Evolutionary conservation across 1,284 basidiomycete species (phyloP), one percentile per base, ranked within the genome.

Genomic region (Fomitopsis betulina): DNA sequence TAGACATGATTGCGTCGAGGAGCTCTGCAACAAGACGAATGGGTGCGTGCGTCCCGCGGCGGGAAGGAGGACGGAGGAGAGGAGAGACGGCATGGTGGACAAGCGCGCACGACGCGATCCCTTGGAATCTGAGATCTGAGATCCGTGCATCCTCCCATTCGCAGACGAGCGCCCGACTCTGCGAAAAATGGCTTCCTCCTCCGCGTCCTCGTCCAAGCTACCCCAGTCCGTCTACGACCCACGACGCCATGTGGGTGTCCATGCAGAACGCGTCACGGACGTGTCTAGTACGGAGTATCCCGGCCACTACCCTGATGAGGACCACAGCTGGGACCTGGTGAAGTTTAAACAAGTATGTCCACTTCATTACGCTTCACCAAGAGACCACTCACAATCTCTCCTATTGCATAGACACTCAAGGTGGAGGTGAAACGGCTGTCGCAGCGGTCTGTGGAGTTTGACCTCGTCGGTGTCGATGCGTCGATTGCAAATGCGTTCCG

Each of bases 401-500:
- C 25, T 7, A 15, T 8, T 8, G 19, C 1, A 10, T 19, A 94
- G 92, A 87, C 82, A 68, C 76, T 96, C 58, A 78, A 80, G 65
- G 84, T 95, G 8, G 81, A 85, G 52, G 81, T 96, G 33, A 86
- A 90, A 63, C 81, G 89, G 53, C 75, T 96, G 42, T 95, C 94
- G 3, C 82, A 89, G 49, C 82, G 87, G 3, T 87, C 89, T 4
- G 84, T 97, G 62, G 96, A 98, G 67, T 96, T 99, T 71, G 96
- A 99, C 75, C 77, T 99, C 30, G 85, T 98, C 58, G 96, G 97
- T 8, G 91, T 98, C 33, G 97, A 99, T 74, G 93, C 97, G 0
- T 92, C 92, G 32, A 92, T 99, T 55, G 95, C 97, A 27, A 99
- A 99, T 72, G 94, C 96, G 0, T 84, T 98, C 64, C 83, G 97